Conservation (phyloP, 1,284 basidiomycete genomes). For the Omphalotus olearius region DNA sequence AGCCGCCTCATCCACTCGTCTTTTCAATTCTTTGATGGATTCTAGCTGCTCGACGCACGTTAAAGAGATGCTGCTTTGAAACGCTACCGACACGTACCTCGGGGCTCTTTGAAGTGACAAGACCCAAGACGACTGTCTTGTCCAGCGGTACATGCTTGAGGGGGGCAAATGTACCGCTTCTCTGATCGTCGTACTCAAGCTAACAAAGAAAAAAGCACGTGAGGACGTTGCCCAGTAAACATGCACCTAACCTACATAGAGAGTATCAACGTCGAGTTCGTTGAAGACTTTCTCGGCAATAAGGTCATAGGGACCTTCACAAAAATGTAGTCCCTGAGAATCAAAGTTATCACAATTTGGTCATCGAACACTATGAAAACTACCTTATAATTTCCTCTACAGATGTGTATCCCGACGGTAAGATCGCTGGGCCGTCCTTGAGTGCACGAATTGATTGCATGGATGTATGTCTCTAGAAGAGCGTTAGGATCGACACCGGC, state of each 20-base stretch:
- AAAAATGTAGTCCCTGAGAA: slow-evolving; percentile 53
- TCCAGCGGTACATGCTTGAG: slow-evolving; percentile 60
- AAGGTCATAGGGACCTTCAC: slow-evolving; percentile 69
- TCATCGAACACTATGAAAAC: neutral
- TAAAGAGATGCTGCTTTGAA: neutral
- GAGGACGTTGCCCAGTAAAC: neutral
- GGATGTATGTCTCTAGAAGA: slow-evolving; percentile 66
- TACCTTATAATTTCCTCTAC: slow-evolving; percentile 69
- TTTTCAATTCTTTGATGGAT: slow-evolving; percentile 51
- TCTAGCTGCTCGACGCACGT: slow-evolving; percentile 43
- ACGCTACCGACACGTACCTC: slow-evolving; percentile 30
- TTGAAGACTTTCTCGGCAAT: slow-evolving; percentile 76
- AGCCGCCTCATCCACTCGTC: slow-evolving; percentile 63
- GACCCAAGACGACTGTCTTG: slow-evolving; percentile 70
- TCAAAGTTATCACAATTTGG: neutral
- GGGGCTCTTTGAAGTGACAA: slow-evolving; percentile 71
- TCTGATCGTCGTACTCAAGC: slow-evolving; percentile 77
- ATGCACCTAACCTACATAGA: slow-evolving; percentile 46
- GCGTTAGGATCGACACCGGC: slow-evolving; percentile 58
- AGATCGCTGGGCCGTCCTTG: slow-evolving; percentile 59
- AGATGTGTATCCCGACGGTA: slow-evolving; percentile 69
- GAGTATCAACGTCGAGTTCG: slow-evolving; percentile 69
- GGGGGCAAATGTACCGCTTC: slow-evolving; percentile 69
- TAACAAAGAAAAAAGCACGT: slow-evolving; percentile 20
- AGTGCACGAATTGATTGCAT: slow-evolving; percentile 66